Base-by-base conservation (phyloP, 768 basidiomycete species). In the Boletales sp. region DNA sequence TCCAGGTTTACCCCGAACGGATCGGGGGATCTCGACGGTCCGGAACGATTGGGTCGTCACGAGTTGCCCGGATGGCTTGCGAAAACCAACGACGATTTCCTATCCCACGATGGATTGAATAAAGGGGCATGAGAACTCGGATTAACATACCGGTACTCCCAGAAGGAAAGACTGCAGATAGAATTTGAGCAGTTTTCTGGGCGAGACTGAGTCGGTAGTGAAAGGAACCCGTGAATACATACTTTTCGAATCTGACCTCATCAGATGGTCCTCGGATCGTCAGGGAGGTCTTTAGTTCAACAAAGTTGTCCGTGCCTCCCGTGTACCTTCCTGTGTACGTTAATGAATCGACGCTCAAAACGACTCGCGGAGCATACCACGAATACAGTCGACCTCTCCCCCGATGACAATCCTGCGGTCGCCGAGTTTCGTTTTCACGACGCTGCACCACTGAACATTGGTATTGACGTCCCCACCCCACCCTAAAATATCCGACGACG, bases 141-240 rank as follows among this genome's bases (percentile, higher is more conserved):
- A 44, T 45, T 11, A 32, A 66, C 84, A 58, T 64, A 87, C 87
- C 18, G 91, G 92, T n/a, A 94, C 90, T 43, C 92, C 93, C 47
- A 94, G 80, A 25, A 94, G 77, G 67, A 91, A 94, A 1, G 90
- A 93, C 61, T 94, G 92, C 53, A 92, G 82, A 73, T 93, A 94
- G 68, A 91, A 91, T 61, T 90, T 93, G 50, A 94, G 79, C n/a
- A 94, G 72, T 64, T 94, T 94, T 66, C 88, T 92, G 63, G 45
- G 49, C 48, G 39, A 49, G 8, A 46, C 17, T 57, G n/a, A 53
- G 47, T 33, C 8, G 18, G 19, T 40, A 39, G 17, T n/a, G 8
- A 17, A 19, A 36, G 35, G n/a, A 8, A 5, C n/a, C 1, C 4
- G 34, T 28, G 15, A 14, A 41, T 19, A 37, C 78, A 49, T 60